Evolutionary conservation across 768 basidiomycete genomes (phyloP).

Genomic region (Omphalotus guepiniiformis): DNA sequence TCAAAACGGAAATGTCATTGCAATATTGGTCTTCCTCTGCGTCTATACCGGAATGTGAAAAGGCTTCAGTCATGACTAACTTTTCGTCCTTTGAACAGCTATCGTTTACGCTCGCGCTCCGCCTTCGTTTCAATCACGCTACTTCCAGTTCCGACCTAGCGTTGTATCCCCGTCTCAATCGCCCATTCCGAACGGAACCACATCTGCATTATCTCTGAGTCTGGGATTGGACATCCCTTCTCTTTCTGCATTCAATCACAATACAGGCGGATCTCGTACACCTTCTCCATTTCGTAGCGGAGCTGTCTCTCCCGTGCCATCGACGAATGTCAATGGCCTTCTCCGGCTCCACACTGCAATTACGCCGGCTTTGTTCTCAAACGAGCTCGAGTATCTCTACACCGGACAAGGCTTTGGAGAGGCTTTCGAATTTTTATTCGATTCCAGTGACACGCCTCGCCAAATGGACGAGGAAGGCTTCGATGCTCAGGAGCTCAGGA

Average conservation of each 20-base stretch:
- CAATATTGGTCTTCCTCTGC: background rate
- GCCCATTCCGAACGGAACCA: constrained; percentile 44
- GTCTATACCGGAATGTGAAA: background rate
- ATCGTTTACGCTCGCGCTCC: constrained; percentile 94
- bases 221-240: constrained; percentile 38
- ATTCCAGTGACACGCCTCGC: constrained; percentile 40
- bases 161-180: constrained; percentile 42
- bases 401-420: constrained; percentile 88
- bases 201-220: constrained; percentile 59
- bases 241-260: constrained; percentile 30
- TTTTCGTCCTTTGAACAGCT: constrained; percentile 41
- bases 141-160: constrained; percentile 64
- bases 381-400: constrained; percentile 93
- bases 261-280: constrained; percentile 32
- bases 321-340: constrained; percentile 35
- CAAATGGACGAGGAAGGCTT: constrained; percentile 43
- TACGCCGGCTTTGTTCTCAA: constrained; percentile 78
- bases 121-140: constrained; percentile 84
- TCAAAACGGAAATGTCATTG: too few species aligned
- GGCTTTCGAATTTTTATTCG: constrained; percentile 85
- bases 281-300: constrained; percentile 38
- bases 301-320: constrained; percentile 40
- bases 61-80: background rate
- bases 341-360: constrained; percentile 64
- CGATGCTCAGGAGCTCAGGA: constrained; percentile 40